Evolutionary conservation across 139 green algal species (phyloP).

Genomic region (Desmodesmus armatus): DNA sequence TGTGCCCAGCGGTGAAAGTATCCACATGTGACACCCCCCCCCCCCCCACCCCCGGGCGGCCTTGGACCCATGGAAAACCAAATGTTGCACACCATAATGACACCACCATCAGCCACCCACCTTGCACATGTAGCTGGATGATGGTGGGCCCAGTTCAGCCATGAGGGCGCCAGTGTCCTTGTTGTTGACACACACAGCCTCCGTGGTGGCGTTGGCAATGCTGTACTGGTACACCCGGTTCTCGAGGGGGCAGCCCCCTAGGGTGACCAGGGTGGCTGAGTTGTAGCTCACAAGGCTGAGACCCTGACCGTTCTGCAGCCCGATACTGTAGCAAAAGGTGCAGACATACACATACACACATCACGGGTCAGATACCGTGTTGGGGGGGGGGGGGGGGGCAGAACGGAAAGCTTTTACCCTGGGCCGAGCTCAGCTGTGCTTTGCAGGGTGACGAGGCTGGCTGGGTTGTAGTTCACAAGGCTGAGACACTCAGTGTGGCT

Average conservation of each 20-base stretch:
- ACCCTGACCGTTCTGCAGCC: constrained; percentile 74
- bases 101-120: not conserved
- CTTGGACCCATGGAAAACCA: not conserved
- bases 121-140: constrained; percentile 8
- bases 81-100: not conserved
- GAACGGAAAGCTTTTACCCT: no score
- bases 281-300: constrained; percentile 77
- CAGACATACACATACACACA: no score
- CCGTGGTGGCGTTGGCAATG: not conserved
- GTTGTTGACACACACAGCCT: not conserved
- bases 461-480: no score
- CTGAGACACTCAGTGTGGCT: no score
- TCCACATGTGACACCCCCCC: no score
- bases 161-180: not conserved
- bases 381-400: no score
- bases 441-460: no score
- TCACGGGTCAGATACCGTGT: no score
- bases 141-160: constrained; percentile 3
- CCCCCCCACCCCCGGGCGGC: no score
- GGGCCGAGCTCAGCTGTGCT: no score
- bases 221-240: constrained; percentile 22
- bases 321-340: no score
- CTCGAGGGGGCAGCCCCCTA: constrained; percentile 28
- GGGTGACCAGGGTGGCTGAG: constrained; percentile 67
- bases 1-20: not conserved